phyloP scores from a whole-genome alignment of 140 eudicot genomes.

The Stevia rebaudiana region DNA sequence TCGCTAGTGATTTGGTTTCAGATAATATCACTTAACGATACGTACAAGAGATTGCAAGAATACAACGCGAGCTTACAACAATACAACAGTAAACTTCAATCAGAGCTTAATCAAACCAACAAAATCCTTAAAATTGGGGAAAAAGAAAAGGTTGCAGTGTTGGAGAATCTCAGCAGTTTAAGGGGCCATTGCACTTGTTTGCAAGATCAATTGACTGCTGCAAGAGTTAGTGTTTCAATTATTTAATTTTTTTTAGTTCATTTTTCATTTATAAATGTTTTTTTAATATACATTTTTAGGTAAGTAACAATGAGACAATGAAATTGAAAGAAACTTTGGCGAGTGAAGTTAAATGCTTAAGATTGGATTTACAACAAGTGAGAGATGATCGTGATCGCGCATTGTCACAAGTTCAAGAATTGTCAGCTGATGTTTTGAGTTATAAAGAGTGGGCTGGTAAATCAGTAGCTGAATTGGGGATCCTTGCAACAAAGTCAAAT shows the following conservation, averaged over 20 bases:
- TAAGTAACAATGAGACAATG: constrained; percentile 49
- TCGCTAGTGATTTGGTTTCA: constrained; percentile 25
- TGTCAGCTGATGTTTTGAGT: constrained; percentile 48
- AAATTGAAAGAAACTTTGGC: constrained; percentile 60
- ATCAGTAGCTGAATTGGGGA: constrained; percentile 58
- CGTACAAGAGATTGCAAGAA: constrained; percentile 78
- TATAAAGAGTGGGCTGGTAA: constrained; percentile 56
- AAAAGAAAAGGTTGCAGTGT: constrained; percentile 64
- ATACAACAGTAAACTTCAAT: constrained; percentile 84
- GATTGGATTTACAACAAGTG: constrained; percentile 70
- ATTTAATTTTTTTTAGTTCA: neutral
- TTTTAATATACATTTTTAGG: constrained; percentile 35
- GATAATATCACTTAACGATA: constrained; percentile 71
- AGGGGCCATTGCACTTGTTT: constrained; percentile 64
- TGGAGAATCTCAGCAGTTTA: constrained; percentile 71
- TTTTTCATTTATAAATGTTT: neutral
- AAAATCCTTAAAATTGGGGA: constrained; percentile 72
- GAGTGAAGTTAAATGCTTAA: constrained; percentile 50
- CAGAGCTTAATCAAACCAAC: constrained; percentile 66
- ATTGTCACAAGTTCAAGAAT: constrained; percentile 38
- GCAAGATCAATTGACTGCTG: constrained; percentile 61
- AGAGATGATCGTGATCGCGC: constrained; percentile 83
- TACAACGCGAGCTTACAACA: constrained; percentile 90
- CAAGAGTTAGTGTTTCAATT: constrained; percentile 40
- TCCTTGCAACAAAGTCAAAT: constrained; percentile 41